Conservation (phyloP, 371 early-diverging fungal genomes). For the Mortierella sp. region DNA sequence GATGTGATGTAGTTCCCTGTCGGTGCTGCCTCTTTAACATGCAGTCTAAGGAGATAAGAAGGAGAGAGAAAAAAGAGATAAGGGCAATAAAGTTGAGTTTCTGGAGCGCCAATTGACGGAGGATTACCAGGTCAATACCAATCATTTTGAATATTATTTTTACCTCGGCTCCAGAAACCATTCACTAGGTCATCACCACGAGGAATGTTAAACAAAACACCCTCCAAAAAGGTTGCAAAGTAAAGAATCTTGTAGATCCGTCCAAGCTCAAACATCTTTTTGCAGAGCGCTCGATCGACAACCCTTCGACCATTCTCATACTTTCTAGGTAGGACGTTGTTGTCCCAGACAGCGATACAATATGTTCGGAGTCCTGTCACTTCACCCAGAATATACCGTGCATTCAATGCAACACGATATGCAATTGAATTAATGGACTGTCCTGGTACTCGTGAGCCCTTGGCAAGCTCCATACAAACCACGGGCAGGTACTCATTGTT, state of each 20-base stretch:
- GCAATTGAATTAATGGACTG: constrained; percentile 38
- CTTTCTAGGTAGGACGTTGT: constrained; percentile 33
- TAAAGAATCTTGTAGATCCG: constrained; percentile 47
- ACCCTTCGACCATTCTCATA: constrained; percentile 43
- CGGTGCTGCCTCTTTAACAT: constrained; percentile 37
- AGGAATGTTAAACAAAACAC: constrained; percentile 41
- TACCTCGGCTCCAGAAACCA: constrained; percentile 53
- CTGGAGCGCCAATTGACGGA: neutral
- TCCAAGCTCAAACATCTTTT: constrained; percentile 48
- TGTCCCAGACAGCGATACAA: constrained; percentile 49
- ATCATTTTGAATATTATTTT: neutral
- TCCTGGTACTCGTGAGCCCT: constrained; percentile 27
- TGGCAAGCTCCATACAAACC: constrained; percentile 43
- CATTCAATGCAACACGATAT: constrained; percentile 29
- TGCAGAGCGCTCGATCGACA: constrained; percentile 40
- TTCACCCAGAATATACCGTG: constrained; percentile 21
- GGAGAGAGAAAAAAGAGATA: neutral
- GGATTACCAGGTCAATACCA: neutral
- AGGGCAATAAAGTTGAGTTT: neutral
- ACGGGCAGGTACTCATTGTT: constrained; percentile 44
- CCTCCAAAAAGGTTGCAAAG: constrained; percentile 48
- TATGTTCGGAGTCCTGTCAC: constrained; percentile 38
- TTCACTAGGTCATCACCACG: constrained; percentile 31
- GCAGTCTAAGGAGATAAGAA: constrained; percentile 23
- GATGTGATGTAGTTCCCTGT: constrained; percentile 25